Evolutionary conservation across 768 basidiomycete genomes (phyloP).

Genomic region (Leucocoprinus sp.): DNA sequence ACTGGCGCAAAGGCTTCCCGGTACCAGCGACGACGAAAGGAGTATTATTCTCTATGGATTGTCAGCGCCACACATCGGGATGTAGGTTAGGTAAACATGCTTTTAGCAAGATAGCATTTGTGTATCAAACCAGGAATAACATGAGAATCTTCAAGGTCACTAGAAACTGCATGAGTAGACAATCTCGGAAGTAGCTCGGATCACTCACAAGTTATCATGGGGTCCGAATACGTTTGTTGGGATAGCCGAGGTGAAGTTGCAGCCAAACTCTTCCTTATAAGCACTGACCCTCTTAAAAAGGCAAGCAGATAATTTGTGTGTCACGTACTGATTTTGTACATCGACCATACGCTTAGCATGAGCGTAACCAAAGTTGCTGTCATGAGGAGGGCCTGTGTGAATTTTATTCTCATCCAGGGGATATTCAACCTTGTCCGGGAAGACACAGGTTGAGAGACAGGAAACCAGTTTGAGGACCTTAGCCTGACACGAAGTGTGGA

Average conservation of each 20-base stretch:
- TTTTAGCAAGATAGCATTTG: slow-evolving; percentile 87
- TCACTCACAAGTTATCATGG: slow-evolving; percentile 79
- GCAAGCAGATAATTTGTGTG: not conserved
- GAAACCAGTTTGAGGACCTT: slow-evolving; percentile 78
- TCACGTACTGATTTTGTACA: slow-evolving; percentile 81
- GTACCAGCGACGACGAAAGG: slow-evolving; percentile 86
- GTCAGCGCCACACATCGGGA: not conserved
- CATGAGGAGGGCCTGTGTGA: slow-evolving; percentile 86
- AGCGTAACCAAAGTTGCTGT: slow-evolving; percentile 94
- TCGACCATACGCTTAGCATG: slow-evolving; percentile 96
- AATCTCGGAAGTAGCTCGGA: not conserved
- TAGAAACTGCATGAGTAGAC: slow-evolving; percentile 18
- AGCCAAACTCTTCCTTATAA: slow-evolving; percentile 92
- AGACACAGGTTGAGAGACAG: slow-evolving; percentile 95
- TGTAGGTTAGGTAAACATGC: slow-evolving; percentile 29
- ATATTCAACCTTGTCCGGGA: slow-evolving; percentile 91
- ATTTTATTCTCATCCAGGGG: slow-evolving; percentile 91
- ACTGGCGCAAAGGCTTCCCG: slow-evolving; percentile 91
- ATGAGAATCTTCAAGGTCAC: slow-evolving; percentile 84
- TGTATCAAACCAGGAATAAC: slow-evolving; percentile 94
- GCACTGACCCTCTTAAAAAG: slow-evolving; percentile 41
- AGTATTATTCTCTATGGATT: slow-evolving; percentile 57
- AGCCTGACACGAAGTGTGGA: slow-evolving; percentile 63
- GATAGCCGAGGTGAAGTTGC: slow-evolving; percentile 93
- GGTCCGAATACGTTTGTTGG: slow-evolving; percentile 98